Percentiles rank a stretch among this genome's conserved stretches.
Conservation (phyloP, 2,329 filamentous ascomycete species). For the Dactylellina drechsleri region DNA sequence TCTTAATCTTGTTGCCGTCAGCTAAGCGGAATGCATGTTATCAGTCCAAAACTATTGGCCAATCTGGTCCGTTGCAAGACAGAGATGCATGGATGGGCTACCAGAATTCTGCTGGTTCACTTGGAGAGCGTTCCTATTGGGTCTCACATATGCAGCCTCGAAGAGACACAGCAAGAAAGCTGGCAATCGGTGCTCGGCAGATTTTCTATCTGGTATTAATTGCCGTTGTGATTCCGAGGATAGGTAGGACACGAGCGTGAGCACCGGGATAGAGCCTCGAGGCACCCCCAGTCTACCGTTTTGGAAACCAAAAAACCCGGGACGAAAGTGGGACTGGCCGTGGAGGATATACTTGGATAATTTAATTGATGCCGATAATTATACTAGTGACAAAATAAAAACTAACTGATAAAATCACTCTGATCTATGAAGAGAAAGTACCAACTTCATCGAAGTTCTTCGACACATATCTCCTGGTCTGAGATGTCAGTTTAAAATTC, state of each 20-base stretch:
- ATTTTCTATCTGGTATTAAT: conserved; percentile 1
- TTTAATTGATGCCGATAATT: no score
- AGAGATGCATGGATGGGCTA: conserved; percentile 36
- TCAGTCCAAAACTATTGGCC: conserved; percentile 29
- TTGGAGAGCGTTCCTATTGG: conserved; percentile 41
- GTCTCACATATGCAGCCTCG: conserved; percentile 34
- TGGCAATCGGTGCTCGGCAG: conserved; percentile 9
- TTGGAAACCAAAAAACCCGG: neutral
- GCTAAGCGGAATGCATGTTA: conserved; percentile 42
- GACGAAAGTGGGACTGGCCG: neutral
- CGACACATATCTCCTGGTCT: no score
- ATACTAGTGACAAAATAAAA: no score
- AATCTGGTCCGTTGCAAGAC: conserved; percentile 30
- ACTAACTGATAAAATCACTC: no score
- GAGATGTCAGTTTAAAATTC: no score
- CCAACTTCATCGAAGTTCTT: no score
- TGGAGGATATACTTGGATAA: neutral
- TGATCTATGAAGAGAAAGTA: no score
- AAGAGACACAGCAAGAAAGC: conserved; percentile 5
- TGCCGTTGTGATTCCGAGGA: neutral
- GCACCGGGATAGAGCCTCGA: no score
- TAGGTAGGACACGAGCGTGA: neutral
- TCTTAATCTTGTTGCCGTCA: conserved; percentile 6
- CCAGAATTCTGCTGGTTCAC: conserved; percentile 9
- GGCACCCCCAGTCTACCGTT: no score